phyloP scores from a whole-genome alignment of 768 basidiomycete genomes.

The Sistotremastrum niveocremeum region DNA sequence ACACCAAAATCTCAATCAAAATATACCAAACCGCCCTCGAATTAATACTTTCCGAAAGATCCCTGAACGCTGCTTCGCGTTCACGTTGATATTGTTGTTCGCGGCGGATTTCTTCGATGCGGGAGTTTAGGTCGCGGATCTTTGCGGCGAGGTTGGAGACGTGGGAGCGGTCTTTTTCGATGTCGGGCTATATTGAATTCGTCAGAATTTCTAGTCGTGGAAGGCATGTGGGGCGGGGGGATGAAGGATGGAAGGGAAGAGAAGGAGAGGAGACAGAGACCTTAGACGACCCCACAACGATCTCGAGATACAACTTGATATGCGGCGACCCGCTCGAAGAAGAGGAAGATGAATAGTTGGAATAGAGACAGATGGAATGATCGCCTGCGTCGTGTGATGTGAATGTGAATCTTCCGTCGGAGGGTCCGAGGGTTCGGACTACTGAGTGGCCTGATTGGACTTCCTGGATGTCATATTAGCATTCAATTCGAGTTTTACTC shows the following conservation, averaged over 20 bases:
- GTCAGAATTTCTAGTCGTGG: too few species aligned
- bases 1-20: constrained; percentile 69
- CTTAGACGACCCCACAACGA: constrained; percentile 80
- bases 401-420: constrained; percentile 90
- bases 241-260: too few species aligned
- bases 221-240: too few species aligned
- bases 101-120: constrained; percentile 81
- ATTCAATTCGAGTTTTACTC: too few species aligned
- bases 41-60: constrained; percentile 85
- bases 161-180: constrained; percentile 78
- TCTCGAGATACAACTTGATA: constrained; percentile 88
- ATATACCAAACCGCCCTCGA: constrained; percentile 93
- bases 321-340: constrained; percentile 77
- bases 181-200: constrained; percentile 50
- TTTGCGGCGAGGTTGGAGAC: constrained; percentile 70
- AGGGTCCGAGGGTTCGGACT: constrained; percentile 80
- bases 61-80: constrained; percentile 78
- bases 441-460: constrained; percentile 68
- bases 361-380: constrained; percentile 92
- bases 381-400: constrained; percentile 95
- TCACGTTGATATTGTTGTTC: constrained; percentile 99
- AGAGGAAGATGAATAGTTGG: constrained; percentile 61
- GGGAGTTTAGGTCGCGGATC: constrained; percentile 85
- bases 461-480: too few species aligned
- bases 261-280: too few species aligned